Base-by-base conservation (phyloP, 345 rosid genomes). In the Hibiscus trionum region DNA sequence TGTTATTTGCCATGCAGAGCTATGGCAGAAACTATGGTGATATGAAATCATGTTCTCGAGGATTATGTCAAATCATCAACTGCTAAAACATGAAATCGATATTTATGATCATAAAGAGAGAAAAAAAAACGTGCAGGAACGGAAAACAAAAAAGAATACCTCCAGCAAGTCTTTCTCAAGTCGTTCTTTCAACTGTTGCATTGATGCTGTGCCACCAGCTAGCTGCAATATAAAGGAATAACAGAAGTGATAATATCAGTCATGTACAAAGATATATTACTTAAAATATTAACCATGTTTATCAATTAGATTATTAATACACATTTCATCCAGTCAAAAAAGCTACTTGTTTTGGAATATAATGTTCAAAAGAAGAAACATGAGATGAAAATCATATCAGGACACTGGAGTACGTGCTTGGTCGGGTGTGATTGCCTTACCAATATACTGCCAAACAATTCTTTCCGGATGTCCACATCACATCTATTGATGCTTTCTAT, bases 181-280 rank as follows among this genome's bases (percentile, higher is more conserved):
- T 39, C 97, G 96, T 77, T 94, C 98, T 88, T 94, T 94, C 84
- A 91, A 73, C 77, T 94, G 98, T 82, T 94, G 98, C 97, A 94
- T 94, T 16, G 98, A 91, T 79, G 98, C 90, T 37, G 98, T 94
- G 75, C 98, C 98, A 79, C 98, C 98, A 77, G 97, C 91, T 80
- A 94, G 96, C 98, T 94, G 80, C n/a, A 77, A 73, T 49, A 67
- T 67, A 27, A 67, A 15, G 39, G 57, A 26, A 55, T 52, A 29
- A 67, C 19, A 49, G 24, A 49, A 39, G 15, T 49, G 1, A 16
- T 27, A 27, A 27, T 15, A 67, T 49, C 58, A 49, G 71, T 9
- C 1, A 50, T 4, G 15, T 6, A 26, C 9, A 16, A 27, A 16
- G 58, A 49, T 27, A 15, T 27, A 14, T 7, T 12, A 19, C 29